These are phyloP conservation scores for Penicillium sclerotiorum DNA, from an alignment of 2,329 filamentous ascomycete species.

Conservation along the genomic window DNA sequence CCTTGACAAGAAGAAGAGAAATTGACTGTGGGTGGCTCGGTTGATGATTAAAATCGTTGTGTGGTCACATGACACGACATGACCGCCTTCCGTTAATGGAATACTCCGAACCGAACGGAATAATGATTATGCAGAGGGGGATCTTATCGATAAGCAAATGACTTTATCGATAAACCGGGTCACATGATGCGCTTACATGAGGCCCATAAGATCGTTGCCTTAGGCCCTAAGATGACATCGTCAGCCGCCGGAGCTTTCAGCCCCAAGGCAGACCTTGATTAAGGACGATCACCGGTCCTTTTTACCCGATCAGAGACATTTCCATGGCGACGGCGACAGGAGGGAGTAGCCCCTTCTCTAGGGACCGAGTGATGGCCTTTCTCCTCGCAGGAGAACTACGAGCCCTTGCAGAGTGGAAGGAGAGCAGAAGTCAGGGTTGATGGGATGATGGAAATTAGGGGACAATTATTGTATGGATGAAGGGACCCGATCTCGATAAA, in stretches of 20 bases:
- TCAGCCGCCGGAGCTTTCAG: conserved; percentile 7
- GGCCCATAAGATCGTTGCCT: not conserved
- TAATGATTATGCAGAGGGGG: not conserved
- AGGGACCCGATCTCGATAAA: conserved; percentile 5
- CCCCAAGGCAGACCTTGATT: conserved; percentile 10
- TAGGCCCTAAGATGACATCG: conserved; percentile 14
- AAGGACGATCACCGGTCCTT: conserved; percentile 14
- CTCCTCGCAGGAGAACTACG: conserved; percentile 18
- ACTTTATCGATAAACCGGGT: not conserved
- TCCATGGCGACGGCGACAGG: conserved; percentile 22
- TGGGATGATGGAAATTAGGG: not conserved
- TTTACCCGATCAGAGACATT: conserved; percentile 18
- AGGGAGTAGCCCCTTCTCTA: conserved; percentile 8
- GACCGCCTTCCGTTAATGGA: not conserved
- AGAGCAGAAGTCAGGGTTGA: conserved; percentile 13
- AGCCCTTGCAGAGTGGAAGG: conserved; percentile 23
- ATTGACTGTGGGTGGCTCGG: conserved; percentile 26
- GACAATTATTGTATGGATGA: conserved; percentile 3
- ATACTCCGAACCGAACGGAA: not conserved
- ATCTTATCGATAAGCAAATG: not conserved
- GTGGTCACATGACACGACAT: conserved; percentile 27
- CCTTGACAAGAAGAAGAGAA: conserved; percentile 45
- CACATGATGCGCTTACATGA: no score
- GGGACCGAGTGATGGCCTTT: not conserved
- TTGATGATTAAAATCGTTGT: conserved; percentile 43